Percentiles rank a stretch among this genome's conserved stretches.
Conservation (phyloP, 2,329 filamentous ascomycete genomes). For the Epichloe bromicola region DNA sequence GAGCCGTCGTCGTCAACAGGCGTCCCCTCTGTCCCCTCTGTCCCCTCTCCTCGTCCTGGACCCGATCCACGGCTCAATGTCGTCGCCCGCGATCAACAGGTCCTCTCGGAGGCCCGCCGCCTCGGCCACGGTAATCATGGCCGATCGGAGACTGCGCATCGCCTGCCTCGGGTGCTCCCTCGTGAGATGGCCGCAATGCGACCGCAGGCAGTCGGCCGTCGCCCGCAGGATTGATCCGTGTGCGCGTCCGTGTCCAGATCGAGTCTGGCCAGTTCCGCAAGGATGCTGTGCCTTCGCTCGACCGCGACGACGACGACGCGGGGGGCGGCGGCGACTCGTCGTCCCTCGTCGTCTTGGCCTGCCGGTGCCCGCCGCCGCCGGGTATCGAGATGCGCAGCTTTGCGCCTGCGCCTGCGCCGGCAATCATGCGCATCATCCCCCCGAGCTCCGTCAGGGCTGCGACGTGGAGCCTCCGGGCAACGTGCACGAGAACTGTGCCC, state of each 20-base stretch:
- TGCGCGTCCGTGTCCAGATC: not conserved
- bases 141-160: not conserved
- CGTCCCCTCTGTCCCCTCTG: not conserved
- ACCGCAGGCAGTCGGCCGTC: not conserved
- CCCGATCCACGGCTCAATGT: not conserved
- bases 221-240: not conserved
- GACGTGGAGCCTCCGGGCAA: not conserved
- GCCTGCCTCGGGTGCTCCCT: not conserved
- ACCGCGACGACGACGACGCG: not conserved
- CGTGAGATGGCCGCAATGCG: not conserved
- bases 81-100: not conserved
- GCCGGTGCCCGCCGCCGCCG: not conserved
- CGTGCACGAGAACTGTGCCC: not conserved
- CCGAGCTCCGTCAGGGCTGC: not conserved
- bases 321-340: no score
- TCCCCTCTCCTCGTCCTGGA: not conserved
- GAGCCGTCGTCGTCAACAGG: not conserved
- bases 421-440: not conserved
- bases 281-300: not conserved
- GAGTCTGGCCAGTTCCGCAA: not conserved
- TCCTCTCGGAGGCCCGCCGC: not conserved
- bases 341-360: no score
- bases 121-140: not conserved
- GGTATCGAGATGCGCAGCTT: not conserved
- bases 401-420: not conserved